Conservation (phyloP, 371 early-diverging fungal genomes). For the Chytridium lagenaria region DNA sequence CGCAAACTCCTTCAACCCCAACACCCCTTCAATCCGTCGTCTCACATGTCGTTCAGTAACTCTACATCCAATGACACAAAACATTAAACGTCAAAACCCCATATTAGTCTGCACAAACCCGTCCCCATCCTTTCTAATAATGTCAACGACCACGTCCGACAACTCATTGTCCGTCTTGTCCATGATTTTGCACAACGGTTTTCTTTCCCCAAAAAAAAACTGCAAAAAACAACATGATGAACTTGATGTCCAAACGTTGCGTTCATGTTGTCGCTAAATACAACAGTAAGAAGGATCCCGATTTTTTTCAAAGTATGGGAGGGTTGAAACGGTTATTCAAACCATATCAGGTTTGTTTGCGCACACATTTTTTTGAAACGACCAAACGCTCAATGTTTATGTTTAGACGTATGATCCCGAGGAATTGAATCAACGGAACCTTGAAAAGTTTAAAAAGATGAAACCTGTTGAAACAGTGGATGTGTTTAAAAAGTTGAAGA, state of each 20-base stretch:
- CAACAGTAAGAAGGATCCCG: background rate
- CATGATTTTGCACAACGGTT: background rate
- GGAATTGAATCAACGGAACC: slow-evolving; percentile 60
- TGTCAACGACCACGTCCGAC: background rate
- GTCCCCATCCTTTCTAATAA: background rate
- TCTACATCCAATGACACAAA: too few relatives aligned
- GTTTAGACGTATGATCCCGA: slow-evolving; percentile 58
- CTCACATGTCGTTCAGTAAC: background rate
- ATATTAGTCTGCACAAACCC: too few relatives aligned
- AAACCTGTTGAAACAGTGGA: slow-evolving; percentile 52
- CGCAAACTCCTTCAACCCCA: background rate
- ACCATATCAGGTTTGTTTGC: background rate
- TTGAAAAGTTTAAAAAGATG: slow-evolving; percentile 52
- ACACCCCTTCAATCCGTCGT: background rate
- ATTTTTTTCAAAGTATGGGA: background rate
- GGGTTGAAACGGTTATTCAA: slow-evolving; percentile 4
- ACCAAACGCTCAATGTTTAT: background rate
- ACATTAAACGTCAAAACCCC: too few relatives aligned
- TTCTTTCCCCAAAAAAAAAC: background rate
- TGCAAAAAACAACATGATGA: background rate
- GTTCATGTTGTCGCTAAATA: slow-evolving; percentile 1
- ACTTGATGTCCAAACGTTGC: too few relatives aligned
- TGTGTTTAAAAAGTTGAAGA: slow-evolving; percentile 67
- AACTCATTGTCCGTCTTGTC: background rate
- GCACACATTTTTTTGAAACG: background rate